Evolutionary conservation across 2,329 filamentous ascomycete species (phyloP).

Genomic region (Alternaria metachromatica): DNA sequence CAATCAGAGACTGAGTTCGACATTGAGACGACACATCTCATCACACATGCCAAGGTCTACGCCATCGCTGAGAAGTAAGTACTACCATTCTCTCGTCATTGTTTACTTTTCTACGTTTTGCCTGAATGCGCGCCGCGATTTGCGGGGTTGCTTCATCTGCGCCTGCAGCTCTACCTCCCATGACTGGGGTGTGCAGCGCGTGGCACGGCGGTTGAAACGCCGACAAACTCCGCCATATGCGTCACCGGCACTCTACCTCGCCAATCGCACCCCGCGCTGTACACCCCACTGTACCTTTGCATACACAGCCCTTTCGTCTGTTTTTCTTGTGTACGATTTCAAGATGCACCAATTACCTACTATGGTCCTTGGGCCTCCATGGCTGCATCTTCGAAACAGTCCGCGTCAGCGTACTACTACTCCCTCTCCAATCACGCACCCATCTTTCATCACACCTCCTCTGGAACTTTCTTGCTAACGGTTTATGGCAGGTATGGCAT

Average conservation of each 20-base stretch:
- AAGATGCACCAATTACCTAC: slow-evolving; percentile 26
- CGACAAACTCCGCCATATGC: slow-evolving; percentile 41
- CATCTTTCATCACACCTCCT: slow-evolving; percentile 7
- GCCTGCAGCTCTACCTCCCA: slow-evolving; percentile 2
- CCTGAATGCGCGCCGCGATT: slow-evolving; percentile 20
- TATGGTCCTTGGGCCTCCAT: slow-evolving; percentile 6
- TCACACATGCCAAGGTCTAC: slow-evolving; percentile 58
- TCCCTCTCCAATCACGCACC: slow-evolving; percentile 13
- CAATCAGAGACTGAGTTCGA: slow-evolving; percentile 45
- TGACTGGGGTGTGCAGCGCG: slow-evolving; percentile 27
- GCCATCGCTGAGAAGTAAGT: slow-evolving; percentile 58
- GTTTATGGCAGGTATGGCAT: slow-evolving; percentile 53
- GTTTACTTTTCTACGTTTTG: slow-evolving; percentile 16
- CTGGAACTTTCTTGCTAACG: slow-evolving; percentile 30
- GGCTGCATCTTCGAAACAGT: slow-evolving; percentile 18
- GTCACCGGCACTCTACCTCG: slow-evolving; percentile 27
- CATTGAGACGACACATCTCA: slow-evolving; percentile 50
- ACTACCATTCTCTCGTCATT: slow-evolving; percentile 15
- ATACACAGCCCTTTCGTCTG: slow-evolving; percentile 9
- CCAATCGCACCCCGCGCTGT: slow-evolving; percentile 31
- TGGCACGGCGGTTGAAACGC: slow-evolving; percentile 28
- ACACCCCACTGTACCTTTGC: slow-evolving; percentile 16
- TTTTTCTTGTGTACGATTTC: slow-evolving; percentile 11
- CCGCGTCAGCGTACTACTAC: slow-evolving; percentile 28
- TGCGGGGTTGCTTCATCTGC: slow-evolving; percentile 18